These are phyloP conservation scores for Fomes fomentarius DNA, from an alignment of 1,284 basidiomycete genomes.

Conservation along the genomic window DNA sequence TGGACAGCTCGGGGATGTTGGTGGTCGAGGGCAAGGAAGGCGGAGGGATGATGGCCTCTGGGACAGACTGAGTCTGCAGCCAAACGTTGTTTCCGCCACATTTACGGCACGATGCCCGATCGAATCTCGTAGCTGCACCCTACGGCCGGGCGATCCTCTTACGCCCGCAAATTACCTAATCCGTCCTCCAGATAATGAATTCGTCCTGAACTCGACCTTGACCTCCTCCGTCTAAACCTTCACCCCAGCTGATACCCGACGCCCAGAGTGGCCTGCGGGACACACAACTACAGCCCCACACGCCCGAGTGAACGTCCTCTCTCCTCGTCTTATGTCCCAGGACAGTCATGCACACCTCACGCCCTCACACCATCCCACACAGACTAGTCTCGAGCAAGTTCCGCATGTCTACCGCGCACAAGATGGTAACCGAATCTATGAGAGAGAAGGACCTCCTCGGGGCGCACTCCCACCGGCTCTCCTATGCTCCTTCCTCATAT, in stretches of 20 bases:
- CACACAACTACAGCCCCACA: no score
- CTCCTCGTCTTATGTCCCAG: no score
- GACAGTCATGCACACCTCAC: background rate
- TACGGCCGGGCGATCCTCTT: conserved; percentile 27
- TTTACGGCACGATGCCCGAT: conserved; percentile 35
- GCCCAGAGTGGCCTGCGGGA: no score
- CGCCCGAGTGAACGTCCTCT: no score
- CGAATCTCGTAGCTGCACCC: conserved; percentile 36
- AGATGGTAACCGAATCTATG: conserved; percentile 11
- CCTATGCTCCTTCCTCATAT: conserved; percentile 24
- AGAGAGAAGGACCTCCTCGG: conserved; percentile 26
- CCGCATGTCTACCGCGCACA: conserved; percentile 3
- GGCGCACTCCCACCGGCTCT: conserved; percentile 24
- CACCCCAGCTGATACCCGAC: no score
- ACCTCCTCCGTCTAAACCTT: background rate
- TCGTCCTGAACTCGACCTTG: background rate
- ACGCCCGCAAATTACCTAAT: conserved; percentile 24
- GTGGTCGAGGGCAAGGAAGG: conserved; percentile 12
- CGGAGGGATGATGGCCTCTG: conserved; percentile 8
- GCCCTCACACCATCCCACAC: background rate
- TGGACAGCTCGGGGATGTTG: conserved; percentile 1
- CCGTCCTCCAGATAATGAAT: conserved; percentile 1
- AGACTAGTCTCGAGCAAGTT: background rate
- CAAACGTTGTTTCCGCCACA: conserved; percentile 34
- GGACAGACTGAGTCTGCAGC: conserved; percentile 14